These are phyloP conservation scores for Tarenaya hassleriana DNA, from an alignment of 345 rosid genomes.

Conservation along the genomic window DNA sequence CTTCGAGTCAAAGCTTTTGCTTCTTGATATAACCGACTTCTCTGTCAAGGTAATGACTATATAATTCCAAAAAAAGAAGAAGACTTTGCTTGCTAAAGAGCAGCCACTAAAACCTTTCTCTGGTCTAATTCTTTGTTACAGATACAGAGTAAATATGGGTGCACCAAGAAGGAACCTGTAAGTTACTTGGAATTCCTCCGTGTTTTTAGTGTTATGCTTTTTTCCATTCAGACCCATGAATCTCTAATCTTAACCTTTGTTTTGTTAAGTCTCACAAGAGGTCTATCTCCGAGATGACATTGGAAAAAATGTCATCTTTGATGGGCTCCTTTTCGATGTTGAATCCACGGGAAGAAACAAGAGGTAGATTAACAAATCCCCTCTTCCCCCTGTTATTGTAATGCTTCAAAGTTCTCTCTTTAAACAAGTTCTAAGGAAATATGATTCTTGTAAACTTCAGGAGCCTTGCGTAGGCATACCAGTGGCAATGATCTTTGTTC, in stretches of 20 bases:
- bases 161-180: conserved; percentile 60
- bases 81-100: background rate
- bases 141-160: conserved; percentile 92
- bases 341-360: conserved; percentile 47
- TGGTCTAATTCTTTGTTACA: conserved; percentile 25
- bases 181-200: conserved; percentile 26
- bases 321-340: conserved; percentile 61
- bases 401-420: background rate
- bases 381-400: background rate
- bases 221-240: conserved; percentile 8
- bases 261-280: conserved; percentile 51
- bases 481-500: conserved; percentile 52
- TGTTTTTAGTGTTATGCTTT: background rate
- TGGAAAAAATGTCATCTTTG: conserved; percentile 69
- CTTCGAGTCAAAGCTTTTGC: conserved; percentile 73
- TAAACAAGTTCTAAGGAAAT: background rate
- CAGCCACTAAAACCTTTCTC: conserved; percentile 1
- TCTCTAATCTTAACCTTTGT: conserved; percentile 8
- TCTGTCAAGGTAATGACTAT: conserved; percentile 56
- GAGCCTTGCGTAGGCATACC: conserved; percentile 42
- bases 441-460: conserved; percentile 29
- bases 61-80: background rate
- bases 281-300: conserved; percentile 67
- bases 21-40: conserved; percentile 71
- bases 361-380: conserved; percentile 33